Conservation (phyloP, 176 grass and related monocot genomes). For the Oryza meyeriana region DNA sequence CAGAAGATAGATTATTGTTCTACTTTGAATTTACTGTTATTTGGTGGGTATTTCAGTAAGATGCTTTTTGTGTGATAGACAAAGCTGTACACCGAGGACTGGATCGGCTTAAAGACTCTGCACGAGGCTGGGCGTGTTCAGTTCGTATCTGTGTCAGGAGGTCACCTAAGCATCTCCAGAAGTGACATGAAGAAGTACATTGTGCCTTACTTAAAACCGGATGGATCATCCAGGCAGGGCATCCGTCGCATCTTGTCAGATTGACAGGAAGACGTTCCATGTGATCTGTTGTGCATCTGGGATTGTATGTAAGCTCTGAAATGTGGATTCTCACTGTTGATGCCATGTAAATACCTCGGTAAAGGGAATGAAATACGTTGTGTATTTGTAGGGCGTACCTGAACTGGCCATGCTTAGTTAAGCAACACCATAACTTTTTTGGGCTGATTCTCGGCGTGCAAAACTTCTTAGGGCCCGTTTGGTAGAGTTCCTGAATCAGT, state of each 20-base stretch:
- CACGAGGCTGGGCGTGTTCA: slow-evolving; percentile 76
- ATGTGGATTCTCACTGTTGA: not conserved
- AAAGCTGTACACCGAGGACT: slow-evolving; percentile 73
- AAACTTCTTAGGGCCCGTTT: no score
- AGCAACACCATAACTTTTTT: no score
- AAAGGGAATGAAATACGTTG: not conserved
- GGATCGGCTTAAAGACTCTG: slow-evolving; percentile 80
- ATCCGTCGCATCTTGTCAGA: slow-evolving; percentile 32
- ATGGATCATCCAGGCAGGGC: slow-evolving; percentile 19
- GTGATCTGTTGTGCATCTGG: not conserved
- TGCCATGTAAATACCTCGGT: not conserved
- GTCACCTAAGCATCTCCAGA: slow-evolving; percentile 72
- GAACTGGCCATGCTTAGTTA: no score
- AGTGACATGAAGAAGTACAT: slow-evolving; percentile 86
- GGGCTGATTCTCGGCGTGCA: no score
- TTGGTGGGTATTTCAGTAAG: not conserved
- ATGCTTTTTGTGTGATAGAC: slow-evolving; percentile 47
- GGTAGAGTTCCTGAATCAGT: no score
- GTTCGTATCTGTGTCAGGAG: slow-evolving; percentile 69
- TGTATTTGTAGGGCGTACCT: no score
- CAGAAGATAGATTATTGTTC: not conserved
- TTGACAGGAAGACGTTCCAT: not conserved
- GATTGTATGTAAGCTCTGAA: not conserved
- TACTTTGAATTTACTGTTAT: not conserved
- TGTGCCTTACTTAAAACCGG: slow-evolving; percentile 61